phyloP scores from a whole-genome alignment of 2,329 filamentous ascomycete species.

The Trichoderma gracile region DNA sequence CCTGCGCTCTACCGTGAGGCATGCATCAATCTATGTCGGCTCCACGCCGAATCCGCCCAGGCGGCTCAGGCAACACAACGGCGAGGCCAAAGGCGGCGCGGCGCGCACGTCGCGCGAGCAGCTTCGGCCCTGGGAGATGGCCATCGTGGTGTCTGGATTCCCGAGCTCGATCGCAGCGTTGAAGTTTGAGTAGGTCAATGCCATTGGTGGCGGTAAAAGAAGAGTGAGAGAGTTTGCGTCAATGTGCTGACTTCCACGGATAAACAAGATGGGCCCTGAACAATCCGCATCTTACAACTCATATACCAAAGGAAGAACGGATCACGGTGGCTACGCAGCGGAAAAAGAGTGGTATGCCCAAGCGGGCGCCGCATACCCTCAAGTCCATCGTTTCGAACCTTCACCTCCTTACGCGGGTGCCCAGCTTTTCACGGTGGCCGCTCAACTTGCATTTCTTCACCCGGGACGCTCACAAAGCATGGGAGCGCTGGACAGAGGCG shows the following conservation, averaged over 20 bases:
- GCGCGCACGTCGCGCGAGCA: slow-evolving; percentile 67
- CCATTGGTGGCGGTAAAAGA: neutral
- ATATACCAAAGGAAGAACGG: slow-evolving; percentile 68
- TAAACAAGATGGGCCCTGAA: slow-evolving; percentile 82
- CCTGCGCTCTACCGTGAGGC: slow-evolving; percentile 75
- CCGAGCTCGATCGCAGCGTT: slow-evolving; percentile 82
- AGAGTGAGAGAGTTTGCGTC: neutral
- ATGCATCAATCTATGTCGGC: slow-evolving; percentile 78
- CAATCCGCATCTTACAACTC: slow-evolving; percentile 77
- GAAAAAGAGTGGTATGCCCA: slow-evolving; percentile 57
- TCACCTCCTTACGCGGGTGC: slow-evolving; percentile 74
- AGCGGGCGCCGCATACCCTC: slow-evolving; percentile 60
- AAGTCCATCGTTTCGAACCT: slow-evolving; percentile 74
- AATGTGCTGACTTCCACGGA: slow-evolving; percentile 2
- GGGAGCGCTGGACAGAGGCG: slow-evolving; percentile 60
- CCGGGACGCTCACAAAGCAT: slow-evolving; percentile 66
- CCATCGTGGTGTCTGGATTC: slow-evolving; percentile 82
- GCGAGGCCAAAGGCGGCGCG: slow-evolving; percentile 77
- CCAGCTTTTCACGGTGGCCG: slow-evolving; percentile 82
- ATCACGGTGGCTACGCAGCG: slow-evolving; percentile 53
- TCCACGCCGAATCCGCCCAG: slow-evolving; percentile 86
- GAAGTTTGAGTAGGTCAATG: slow-evolving; percentile 82
- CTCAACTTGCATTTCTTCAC: slow-evolving; percentile 78
- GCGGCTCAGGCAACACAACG: slow-evolving; percentile 90
- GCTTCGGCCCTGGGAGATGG: slow-evolving; percentile 88